Evolutionary conservation across 345 rosid genomes (phyloP).

Genomic region (Pugionium dolabratum): DNA sequence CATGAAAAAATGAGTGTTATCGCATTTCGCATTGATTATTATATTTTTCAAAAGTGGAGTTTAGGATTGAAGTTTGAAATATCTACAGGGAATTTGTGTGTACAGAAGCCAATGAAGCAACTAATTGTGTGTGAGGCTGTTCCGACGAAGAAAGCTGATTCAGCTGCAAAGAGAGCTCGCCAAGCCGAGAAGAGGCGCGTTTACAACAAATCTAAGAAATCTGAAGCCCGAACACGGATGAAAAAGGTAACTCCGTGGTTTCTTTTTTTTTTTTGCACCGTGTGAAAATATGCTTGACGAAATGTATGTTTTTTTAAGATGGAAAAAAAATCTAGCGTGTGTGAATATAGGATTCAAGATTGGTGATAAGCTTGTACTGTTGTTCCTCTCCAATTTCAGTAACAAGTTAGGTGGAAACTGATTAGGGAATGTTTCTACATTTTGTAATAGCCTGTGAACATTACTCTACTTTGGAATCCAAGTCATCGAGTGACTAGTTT

Average conservation of each 20-base stretch:
- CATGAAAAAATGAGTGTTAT: neutral
- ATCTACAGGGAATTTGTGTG: conserved; percentile 52
- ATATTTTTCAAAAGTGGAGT: neutral
- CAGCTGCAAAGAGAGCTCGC: conserved; percentile 85
- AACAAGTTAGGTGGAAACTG: neutral
- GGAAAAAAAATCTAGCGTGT: neutral
- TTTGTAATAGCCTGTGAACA: conserved; percentile 14
- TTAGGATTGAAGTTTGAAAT: neutral
- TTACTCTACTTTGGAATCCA: neutral
- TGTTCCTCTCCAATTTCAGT: conserved; percentile 2
- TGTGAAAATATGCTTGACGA: neutral
- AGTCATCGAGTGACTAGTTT: conserved; percentile 4
- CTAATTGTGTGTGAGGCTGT: conserved; percentile 75
- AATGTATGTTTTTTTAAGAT: neutral
- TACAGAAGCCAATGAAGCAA: conserved; percentile 48
- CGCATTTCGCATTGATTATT: conserved; percentile 2
- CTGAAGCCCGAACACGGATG: conserved; percentile 91
- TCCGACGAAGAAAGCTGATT: conserved; percentile 71
- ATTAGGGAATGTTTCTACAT: conserved; percentile 4
- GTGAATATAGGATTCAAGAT: neutral
- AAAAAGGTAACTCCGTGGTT: conserved; percentile 59
- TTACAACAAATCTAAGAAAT: conserved; percentile 80
- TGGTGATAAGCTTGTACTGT: conserved; percentile 8
- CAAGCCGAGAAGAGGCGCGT: conserved; percentile 84
- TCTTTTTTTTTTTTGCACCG: neutral